Conservation (phyloP, 352 stramenopile genomes). For the Globisporangium nodosum region DNA sequence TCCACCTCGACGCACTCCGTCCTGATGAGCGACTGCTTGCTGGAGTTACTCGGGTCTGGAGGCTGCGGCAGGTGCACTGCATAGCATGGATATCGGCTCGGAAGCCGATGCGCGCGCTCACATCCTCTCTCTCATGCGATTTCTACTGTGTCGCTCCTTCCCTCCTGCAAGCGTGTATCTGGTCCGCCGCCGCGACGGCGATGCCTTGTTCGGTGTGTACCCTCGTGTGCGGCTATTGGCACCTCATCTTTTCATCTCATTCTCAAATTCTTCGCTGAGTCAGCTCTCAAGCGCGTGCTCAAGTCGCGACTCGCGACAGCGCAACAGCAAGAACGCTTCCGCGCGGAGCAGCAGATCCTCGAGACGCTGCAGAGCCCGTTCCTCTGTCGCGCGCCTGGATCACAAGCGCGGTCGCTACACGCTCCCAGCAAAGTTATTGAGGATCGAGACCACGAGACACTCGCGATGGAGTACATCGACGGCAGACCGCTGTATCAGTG, state of each 20-base stretch:
- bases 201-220: slow-evolving; percentile 23
- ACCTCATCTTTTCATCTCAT: not conserved
- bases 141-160: not conserved
- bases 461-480: slow-evolving; percentile 60
- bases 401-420: not conserved
- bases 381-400: slow-evolving; percentile 26
- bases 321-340: slow-evolving; percentile 37
- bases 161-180: slow-evolving; percentile 35
- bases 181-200: slow-evolving; percentile 22
- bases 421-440: slow-evolving; percentile 14
- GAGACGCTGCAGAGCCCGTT: slow-evolving; percentile 29
- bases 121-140: not conserved
- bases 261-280: not conserved
- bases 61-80: slow-evolving; percentile 44
- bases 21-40: not conserved
- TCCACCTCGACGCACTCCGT: too few relatives aligned
- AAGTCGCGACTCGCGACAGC: slow-evolving; percentile 22
- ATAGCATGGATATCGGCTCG: too few relatives aligned
- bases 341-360: slow-evolving; percentile 47
- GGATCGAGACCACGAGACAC: slow-evolving; percentile 6
- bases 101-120: not conserved
- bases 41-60: slow-evolving; percentile 44
- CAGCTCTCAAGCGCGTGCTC: slow-evolving; percentile 63
- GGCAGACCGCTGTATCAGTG: slow-evolving; percentile 64
- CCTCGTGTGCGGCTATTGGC: too few relatives aligned